These are phyloP conservation scores for Erodium trifolium DNA, from an alignment of 441 rosid species.

Conservation along the genomic window DNA sequence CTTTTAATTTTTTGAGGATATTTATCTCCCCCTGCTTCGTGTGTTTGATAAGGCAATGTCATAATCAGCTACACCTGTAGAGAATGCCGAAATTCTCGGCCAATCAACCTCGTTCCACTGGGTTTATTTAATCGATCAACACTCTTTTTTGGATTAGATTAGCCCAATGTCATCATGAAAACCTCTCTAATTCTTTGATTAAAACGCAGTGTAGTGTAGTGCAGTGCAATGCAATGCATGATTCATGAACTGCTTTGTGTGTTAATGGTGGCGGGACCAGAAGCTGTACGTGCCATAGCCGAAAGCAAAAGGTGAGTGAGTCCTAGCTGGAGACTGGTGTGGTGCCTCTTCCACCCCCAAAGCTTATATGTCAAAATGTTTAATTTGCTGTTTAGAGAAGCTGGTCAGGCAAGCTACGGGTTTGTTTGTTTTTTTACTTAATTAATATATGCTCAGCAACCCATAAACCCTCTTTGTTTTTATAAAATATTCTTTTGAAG, in stretches of 20 bases:
- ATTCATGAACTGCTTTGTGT: slow-evolving; percentile 11
- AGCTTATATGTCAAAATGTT: background rate
- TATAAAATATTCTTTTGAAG: background rate
- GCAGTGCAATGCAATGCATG: slow-evolving; percentile 1
- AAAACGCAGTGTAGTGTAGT: slow-evolving; percentile 1
- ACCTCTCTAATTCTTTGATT: slow-evolving; percentile 16
- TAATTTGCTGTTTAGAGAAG: slow-evolving; percentile 9
- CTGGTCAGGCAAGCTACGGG: background rate
- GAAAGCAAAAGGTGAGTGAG: slow-evolving; percentile 23
- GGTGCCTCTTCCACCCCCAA: background rate
- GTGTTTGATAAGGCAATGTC: slow-evolving; percentile 12
- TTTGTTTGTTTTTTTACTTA: background rate
- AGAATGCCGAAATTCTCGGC: slow-evolving; percentile 32
- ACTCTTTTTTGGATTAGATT: slow-evolving; percentile 11
- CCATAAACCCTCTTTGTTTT: background rate
- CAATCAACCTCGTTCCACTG: slow-evolving; percentile 22
- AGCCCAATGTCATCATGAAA: slow-evolving; percentile 17
- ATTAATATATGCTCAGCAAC: background rate
- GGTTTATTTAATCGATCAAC: slow-evolving; percentile 14
- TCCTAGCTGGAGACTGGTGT: too few species aligned
- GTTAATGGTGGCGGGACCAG: background rate
- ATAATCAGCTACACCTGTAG: background rate
- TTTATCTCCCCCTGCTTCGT: background rate
- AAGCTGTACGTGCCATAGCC: slow-evolving; percentile 15
- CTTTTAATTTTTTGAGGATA: background rate